Evolutionary conservation across 1,284 basidiomycete genomes (phyloP).

Genomic region (Golubevia sp.): DNA sequence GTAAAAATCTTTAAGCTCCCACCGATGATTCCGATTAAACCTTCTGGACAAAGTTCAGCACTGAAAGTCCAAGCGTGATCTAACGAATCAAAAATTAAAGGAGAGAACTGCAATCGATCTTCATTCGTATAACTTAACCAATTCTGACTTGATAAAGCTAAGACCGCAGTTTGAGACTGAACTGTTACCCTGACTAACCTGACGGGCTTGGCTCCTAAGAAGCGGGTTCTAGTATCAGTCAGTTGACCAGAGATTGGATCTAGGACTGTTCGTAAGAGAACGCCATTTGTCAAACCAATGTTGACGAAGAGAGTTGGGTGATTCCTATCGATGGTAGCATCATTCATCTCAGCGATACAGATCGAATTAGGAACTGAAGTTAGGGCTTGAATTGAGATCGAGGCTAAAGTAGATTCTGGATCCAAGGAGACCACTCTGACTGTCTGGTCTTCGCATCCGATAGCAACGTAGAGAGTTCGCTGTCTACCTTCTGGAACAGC

Average conservation of each 20-base stretch:
- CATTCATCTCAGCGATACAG: constrained; percentile 2
- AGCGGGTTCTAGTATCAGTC: background rate
- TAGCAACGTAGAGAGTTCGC: constrained; percentile 66
- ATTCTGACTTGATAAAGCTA: background rate
- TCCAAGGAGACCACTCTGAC: constrained; percentile 1
- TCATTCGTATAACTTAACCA: constrained; percentile 3
- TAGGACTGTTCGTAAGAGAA: background rate
- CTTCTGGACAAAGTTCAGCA: constrained; percentile 3
- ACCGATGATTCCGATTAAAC: constrained; percentile 1
- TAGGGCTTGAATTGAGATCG: constrained; percentile 3
- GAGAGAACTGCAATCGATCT: background rate
- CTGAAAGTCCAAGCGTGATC: constrained; percentile 2
- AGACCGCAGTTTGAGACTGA: constrained; percentile 2
- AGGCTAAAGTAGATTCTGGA: constrained; percentile 2
- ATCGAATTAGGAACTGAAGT: background rate
- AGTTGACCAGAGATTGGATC: constrained; percentile 1
- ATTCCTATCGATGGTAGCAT: constrained; percentile 2
- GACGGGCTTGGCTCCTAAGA: background rate
- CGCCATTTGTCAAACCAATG: constrained; percentile 1
- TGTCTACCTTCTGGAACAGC: constrained; percentile 51
- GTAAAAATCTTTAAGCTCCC: background rate
- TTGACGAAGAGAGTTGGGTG: constrained; percentile 3
- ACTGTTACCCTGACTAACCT: constrained; percentile 12
- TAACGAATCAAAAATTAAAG: constrained; percentile 1
- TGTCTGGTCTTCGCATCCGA: constrained; percentile 1